phyloP scores from a whole-genome alignment of 2,329 filamentous ascomycete species.

The Ramularia endophylla region DNA sequence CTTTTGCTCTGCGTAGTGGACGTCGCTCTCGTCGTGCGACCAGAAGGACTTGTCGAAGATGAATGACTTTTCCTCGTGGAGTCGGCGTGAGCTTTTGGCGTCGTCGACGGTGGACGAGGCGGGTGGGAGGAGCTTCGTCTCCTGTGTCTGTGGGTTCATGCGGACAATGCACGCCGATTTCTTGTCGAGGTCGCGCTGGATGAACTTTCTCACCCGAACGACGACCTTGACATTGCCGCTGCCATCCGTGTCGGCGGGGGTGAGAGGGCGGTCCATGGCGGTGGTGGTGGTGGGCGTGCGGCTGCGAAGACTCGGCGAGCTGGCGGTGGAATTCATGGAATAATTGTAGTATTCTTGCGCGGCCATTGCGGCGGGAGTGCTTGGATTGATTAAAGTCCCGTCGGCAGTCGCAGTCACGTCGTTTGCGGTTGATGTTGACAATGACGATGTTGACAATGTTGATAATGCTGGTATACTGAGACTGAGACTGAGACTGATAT shows the following conservation, averaged over 20 bases:
- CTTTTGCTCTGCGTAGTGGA: constrained; percentile 85
- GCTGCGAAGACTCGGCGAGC: constrained; percentile 41
- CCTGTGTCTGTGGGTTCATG: constrained; percentile 85
- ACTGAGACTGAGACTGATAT: no score
- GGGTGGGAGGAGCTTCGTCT: constrained; percentile 73
- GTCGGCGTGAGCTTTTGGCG: constrained; percentile 57
- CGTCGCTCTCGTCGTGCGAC: constrained; percentile 75
- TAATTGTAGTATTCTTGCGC: constrained; percentile 18
- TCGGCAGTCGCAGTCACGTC: no score
- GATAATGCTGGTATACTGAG: no score
- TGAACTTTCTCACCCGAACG: constrained; percentile 43
- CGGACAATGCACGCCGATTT: constrained; percentile 77
- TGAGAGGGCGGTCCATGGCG: constrained; percentile 25
- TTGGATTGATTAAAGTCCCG: constrained; percentile 4
- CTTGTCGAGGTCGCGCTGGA: constrained; percentile 63
- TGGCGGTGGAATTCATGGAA: constrained; percentile 38
- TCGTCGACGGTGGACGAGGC: constrained; percentile 20
- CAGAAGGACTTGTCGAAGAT: constrained; percentile 98
- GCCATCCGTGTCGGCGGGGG: constrained; percentile 35
- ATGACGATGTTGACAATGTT: no score
- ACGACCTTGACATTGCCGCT: constrained; percentile 47
- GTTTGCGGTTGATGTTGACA: no score
- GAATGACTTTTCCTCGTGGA: constrained; percentile 82
- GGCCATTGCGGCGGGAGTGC: constrained; percentile 10
- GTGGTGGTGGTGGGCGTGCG: constrained; percentile 31